A percentile compares a stretch with the other conserved stretches of the same genome.
Conservation (phyloP, 2,329 filamentous ascomycete genomes). For the Diplodia mutila region DNA sequence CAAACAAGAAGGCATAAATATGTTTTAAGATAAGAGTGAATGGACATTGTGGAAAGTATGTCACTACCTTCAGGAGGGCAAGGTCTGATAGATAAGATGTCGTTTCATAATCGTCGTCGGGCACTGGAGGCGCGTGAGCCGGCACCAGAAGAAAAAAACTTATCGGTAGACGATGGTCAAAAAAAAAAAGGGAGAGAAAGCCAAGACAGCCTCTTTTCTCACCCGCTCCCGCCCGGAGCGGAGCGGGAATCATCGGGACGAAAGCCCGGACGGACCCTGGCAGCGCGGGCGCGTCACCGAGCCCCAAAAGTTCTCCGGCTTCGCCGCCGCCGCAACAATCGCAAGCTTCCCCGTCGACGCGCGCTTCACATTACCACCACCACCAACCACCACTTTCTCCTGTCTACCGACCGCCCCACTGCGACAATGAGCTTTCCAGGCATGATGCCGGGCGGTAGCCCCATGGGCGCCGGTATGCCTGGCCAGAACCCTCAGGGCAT, state of each 20-base stretch:
- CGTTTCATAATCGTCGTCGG: neutral
- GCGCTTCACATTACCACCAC: neutral
- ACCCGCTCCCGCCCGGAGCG: neutral
- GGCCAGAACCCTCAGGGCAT: slow-evolving; percentile 34
- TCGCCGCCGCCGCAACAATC: neutral
- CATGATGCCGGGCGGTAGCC: slow-evolving; percentile 23
- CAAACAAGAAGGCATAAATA: no score
- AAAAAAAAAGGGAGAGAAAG: no score
- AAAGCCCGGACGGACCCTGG: neutral
- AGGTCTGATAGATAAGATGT: no score
- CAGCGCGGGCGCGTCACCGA: slow-evolving; percentile 10
- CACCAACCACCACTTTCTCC: neutral
- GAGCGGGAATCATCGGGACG: slow-evolving; percentile 4
- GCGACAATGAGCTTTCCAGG: slow-evolving; percentile 9
- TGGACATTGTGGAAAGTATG: no score
- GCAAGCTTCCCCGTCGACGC: neutral
- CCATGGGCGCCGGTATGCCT: slow-evolving; percentile 16
- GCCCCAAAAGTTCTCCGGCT: slow-evolving; percentile 18
- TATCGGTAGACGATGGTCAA: no score
- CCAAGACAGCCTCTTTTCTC: neutral
- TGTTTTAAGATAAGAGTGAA: no score
- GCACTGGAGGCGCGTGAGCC: neutral
- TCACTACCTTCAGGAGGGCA: no score
- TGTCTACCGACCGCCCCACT: neutral
- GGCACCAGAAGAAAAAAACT: no score